Conservation (phyloP, 495 filamentous ascomycete genomes). For the Penicillium egyptiacum region DNA sequence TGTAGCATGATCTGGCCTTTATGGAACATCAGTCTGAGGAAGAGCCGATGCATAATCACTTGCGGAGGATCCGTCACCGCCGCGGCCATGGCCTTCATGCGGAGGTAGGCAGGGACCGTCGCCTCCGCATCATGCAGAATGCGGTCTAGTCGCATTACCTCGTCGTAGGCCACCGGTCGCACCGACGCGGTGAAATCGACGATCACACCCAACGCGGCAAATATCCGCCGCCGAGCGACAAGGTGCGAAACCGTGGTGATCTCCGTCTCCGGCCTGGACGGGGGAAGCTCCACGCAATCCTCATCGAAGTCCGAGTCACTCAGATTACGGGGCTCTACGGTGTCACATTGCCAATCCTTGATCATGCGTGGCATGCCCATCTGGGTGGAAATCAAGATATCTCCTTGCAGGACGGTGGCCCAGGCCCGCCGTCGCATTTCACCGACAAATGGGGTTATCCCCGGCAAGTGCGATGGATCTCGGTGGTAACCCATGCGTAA, state of each 20-base stretch:
- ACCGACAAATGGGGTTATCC: conserved; percentile 50
- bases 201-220: neutral
- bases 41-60: neutral
- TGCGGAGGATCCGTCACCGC: neutral
- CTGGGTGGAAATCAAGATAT: conserved; percentile 45
- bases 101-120: neutral
- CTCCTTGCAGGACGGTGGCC: conserved; percentile 50
- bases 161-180: neutral
- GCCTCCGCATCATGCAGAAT: neutral
- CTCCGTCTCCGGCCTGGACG: conserved; percentile 21
- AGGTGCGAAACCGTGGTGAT: conserved; percentile 11
- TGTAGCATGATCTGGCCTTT: neutral
- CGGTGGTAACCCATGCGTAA: conserved; percentile 52
- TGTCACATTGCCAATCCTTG: conserved; percentile 35
- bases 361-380: conserved; percentile 41
- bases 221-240: neutral
- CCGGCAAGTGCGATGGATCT: conserved; percentile 43
- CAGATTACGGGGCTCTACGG: conserved; percentile 40
- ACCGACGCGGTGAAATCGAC: neutral
- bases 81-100: neutral
- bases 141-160: neutral
- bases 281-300: conserved; percentile 23
- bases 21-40: neutral
- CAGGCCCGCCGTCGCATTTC: conserved; percentile 59
- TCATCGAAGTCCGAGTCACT: conserved; percentile 34